Percentiles rank a stretch among this genome's conserved stretches.
phyloP scores from a whole-genome alignment of 441 rosid species.

The Metrosideros polymorpha region DNA sequence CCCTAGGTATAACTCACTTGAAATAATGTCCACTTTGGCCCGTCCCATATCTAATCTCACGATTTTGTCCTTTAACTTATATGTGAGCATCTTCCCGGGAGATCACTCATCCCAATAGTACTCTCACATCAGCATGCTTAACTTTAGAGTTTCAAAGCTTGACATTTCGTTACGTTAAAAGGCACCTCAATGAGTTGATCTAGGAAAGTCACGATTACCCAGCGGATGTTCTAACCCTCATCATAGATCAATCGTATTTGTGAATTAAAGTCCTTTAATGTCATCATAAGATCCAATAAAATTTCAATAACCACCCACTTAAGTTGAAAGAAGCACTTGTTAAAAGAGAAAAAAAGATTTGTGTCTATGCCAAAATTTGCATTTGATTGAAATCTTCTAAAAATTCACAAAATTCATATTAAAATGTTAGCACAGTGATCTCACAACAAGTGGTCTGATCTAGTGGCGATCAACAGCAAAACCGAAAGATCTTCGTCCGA shows the following conservation, averaged over 20 bases:
- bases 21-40: too few species aligned
- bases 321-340: not conserved
- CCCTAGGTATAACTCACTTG: too few species aligned
- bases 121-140: too few species aligned
- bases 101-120: too few species aligned
- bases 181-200: too few species aligned
- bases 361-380: not conserved
- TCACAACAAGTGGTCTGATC: not conserved
- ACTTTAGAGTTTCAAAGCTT: too few species aligned
- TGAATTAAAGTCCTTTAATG: not conserved
- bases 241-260: not conserved
- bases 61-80: too few species aligned
- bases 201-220: too few species aligned
- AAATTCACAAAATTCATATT: not conserved
- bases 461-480: not conserved
- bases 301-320: not conserved
- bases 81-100: too few species aligned
- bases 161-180: too few species aligned
- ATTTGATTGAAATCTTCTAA: not conserved
- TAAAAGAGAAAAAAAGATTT: not conserved
- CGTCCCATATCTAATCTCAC: too few species aligned
- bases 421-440: not conserved
- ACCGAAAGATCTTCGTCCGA: not conserved
- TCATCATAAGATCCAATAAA: not conserved
- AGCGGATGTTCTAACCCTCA: not conserved